Base-by-base conservation (phyloP, 371 early-diverging fungal genomes). In the Rhizopus sp. region DNA sequence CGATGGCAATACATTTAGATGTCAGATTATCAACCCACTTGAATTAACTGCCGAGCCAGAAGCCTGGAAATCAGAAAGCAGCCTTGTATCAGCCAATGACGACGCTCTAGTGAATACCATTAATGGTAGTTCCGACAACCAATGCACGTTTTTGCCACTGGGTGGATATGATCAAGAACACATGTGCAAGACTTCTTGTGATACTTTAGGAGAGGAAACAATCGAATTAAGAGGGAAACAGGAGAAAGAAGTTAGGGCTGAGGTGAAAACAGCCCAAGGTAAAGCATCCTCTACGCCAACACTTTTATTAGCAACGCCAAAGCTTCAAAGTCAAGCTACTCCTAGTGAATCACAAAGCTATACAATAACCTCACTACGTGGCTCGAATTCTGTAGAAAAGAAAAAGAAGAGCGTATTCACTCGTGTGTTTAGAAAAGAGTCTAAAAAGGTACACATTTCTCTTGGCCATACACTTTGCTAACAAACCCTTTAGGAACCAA, bases 371-470 rank as follows among this genome's bases (percentile, higher is more conserved):
- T 23, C 23, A 23, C 23, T 23, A 23, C 23, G 23, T 23, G 23
- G 23, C 23, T 55, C 46, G 1, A 10, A 29, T 12, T 46, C 46
- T 0, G 33, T 32, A 29, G 30, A 32, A 9, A 56, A 56, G 38
- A 47, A 30, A 12, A 48, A 38, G 29, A 32, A 37, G n/a, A 54
- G 16, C 12, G 37, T 56, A 9, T 48, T 56, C 9, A 39, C 57
- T 31, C 33, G 45, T n/a, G 10, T 56, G 12, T 56, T 56, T 39
- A 48, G 48, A 39, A 56, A 48, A 15, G 37, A 30, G 5, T n/a
- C 31, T 3, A 56, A 56, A 55, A 37, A 55, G 45, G 35, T 34
- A 54, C 2, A 13, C 13, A 10, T 7, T 37, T 37, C 13, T 37
- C 38, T 37, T 37, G 7, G 2, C 6, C 6, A 2, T 13, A 37